Evolutionary conservation across 768 basidiomycete genomes (phyloP).

Genomic region (Pleurotus giganteus): DNA sequence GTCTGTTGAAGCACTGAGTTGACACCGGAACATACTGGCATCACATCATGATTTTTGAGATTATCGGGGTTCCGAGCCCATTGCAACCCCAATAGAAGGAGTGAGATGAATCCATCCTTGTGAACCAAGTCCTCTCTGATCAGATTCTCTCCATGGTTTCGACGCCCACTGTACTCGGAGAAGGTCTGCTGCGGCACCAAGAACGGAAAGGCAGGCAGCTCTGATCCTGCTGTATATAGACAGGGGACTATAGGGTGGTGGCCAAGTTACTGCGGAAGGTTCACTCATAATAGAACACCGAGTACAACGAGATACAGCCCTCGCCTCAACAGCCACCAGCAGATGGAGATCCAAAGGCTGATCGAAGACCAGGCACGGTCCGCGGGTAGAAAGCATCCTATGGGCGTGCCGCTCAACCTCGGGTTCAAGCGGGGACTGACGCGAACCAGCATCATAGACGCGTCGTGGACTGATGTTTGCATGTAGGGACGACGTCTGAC

Average conservation of each 20-base stretch:
- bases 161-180: slow-evolving; percentile 86
- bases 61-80: slow-evolving; percentile 81
- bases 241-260: slow-evolving; percentile 94
- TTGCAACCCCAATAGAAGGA: slow-evolving; percentile 50
- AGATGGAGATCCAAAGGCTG: too few species aligned
- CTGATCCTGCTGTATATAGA: slow-evolving; percentile 97
- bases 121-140: slow-evolving; percentile 22
- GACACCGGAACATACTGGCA: slow-evolving; percentile 90
- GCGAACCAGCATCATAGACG: too few species aligned
- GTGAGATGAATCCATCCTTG: neutral
- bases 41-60: slow-evolving; percentile 98
- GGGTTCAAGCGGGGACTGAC: too few species aligned
- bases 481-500: too few species aligned
- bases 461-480: too few species aligned
- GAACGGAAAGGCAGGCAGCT: slow-evolving; percentile 97
- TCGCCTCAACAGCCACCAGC: too few species aligned
- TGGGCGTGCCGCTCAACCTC: too few species aligned
- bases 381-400: too few species aligned
- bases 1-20: slow-evolving; percentile 16
- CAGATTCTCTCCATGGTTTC: slow-evolving; percentile 87
- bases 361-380: too few species aligned
- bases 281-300: too few species aligned
- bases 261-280: slow-evolving; percentile 83
- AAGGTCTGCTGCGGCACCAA: slow-evolving; percentile 98
- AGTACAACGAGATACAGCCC: too few species aligned